These are phyloP conservation scores for Mesotaenium endlicherianum DNA, from an alignment of 139 green algal species.

Conservation along the genomic window DNA sequence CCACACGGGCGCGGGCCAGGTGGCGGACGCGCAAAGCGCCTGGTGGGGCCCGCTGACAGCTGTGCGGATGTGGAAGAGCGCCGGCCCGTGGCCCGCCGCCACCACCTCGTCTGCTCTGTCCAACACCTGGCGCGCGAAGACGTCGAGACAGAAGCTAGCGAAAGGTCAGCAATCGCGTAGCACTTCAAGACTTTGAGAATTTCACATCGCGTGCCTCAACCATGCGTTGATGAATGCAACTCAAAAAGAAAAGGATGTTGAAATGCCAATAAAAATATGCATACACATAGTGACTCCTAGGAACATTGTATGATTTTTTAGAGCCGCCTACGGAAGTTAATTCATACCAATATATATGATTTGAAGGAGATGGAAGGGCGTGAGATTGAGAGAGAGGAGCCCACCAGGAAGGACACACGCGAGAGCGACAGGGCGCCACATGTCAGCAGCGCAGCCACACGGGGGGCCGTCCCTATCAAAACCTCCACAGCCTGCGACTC, in stretches of 20 bases:
- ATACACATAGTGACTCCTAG: not conserved
- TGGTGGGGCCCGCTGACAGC: too few species aligned
- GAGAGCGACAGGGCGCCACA: not conserved
- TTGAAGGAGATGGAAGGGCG: not conserved
- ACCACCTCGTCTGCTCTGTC: not conserved
- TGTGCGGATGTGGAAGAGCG: too few species aligned
- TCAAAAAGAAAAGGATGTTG: not conserved
- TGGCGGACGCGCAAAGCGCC: too few species aligned
- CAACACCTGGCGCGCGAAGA: not conserved
- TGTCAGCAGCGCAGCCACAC: not conserved
- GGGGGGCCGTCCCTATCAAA: not conserved
- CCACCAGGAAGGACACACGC: slow-evolving; percentile 1
- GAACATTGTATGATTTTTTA: not conserved
- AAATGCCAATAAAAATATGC: not conserved
- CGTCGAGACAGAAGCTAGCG: too few species aligned
- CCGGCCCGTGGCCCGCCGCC: too few species aligned
- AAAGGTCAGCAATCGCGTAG: too few species aligned
- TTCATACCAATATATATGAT: not conserved
- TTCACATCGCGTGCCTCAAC: too few species aligned
- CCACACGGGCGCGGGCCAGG: not conserved
- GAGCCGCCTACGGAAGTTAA: not conserved
- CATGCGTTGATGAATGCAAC: too few species aligned
- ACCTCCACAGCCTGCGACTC: not conserved
- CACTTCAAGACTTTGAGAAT: too few species aligned
- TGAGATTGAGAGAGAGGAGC: not conserved